These are phyloP conservation scores for Alternaria ethzedia DNA, from an alignment of 2,329 filamentous ascomycete genomes.

Conservation along the genomic window DNA sequence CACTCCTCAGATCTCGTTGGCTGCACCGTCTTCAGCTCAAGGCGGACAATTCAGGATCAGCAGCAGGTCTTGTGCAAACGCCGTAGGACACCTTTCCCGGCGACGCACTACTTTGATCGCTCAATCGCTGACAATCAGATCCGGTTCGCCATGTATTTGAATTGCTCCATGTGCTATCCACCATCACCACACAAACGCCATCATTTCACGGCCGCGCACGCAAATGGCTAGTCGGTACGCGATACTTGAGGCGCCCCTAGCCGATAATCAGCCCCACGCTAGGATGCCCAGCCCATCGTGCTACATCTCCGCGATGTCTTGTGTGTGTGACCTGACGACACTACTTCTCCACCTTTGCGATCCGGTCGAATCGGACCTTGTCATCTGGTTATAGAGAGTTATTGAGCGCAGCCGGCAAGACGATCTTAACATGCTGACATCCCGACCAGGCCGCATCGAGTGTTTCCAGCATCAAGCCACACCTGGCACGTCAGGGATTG, in stretches of 20 bases:
- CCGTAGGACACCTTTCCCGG: slow-evolving; percentile 14
- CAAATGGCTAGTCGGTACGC: slow-evolving; percentile 32
- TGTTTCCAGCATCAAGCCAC: slow-evolving; percentile 41
- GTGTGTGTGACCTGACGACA: slow-evolving; percentile 26
- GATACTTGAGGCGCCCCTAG: slow-evolving; percentile 33
- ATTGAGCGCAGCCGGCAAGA: slow-evolving; percentile 1
- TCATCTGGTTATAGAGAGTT: slow-evolving; percentile 10
- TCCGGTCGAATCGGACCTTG: slow-evolving; percentile 8
- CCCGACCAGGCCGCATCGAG: slow-evolving; percentile 28
- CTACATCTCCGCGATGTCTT: slow-evolving; percentile 25
- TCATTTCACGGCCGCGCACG: slow-evolving; percentile 32
- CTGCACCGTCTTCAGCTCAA: slow-evolving; percentile 25
- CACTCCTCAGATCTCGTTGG: slow-evolving; percentile 31
- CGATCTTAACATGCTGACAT: slow-evolving; percentile 17
- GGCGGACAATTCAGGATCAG: slow-evolving; percentile 32
- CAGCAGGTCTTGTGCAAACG: slow-evolving; percentile 15
- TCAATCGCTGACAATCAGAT: slow-evolving; percentile 29
- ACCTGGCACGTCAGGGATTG: slow-evolving; percentile 30
- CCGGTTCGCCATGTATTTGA: slow-evolving; percentile 22
- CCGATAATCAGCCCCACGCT: slow-evolving; percentile 38
- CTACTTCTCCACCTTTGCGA: slow-evolving; percentile 2
- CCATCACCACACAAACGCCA: slow-evolving; percentile 38
- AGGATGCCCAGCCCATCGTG: slow-evolving; percentile 24
- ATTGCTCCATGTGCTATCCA: slow-evolving; percentile 34
- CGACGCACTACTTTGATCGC: slow-evolving; percentile 36